These are phyloP conservation scores for Argentina anserina DNA, from an alignment of 306 rosid species.

Conservation along the genomic window DNA sequence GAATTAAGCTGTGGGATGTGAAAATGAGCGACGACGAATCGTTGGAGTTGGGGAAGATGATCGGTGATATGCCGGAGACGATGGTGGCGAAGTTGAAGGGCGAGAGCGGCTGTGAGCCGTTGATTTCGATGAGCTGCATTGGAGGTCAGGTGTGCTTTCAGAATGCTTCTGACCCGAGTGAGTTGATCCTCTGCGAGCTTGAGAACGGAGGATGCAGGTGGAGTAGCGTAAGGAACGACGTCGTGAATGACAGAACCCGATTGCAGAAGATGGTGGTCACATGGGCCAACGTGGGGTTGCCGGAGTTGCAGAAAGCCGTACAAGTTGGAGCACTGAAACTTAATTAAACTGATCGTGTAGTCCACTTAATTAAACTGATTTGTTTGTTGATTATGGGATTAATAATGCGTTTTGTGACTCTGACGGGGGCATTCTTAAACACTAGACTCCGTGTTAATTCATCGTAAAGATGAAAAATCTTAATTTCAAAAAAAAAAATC, in stretches of 20 bases:
- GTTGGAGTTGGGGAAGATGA: constrained; percentile 26
- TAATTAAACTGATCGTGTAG: neutral
- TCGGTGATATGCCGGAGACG: constrained; percentile 67
- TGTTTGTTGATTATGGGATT: neutral
- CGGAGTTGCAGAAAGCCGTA: constrained; percentile 35
- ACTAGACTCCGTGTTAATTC: too few relatives aligned
- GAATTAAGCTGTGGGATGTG: constrained; percentile 49
- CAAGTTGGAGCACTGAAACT: constrained; percentile 14
- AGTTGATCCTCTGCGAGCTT: constrained; percentile 46
- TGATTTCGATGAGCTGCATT: constrained; percentile 36
- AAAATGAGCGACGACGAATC: constrained; percentile 27
- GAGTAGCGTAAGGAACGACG: constrained; percentile 43
- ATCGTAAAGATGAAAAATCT: too few relatives aligned
- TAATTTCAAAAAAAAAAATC: too few relatives aligned
- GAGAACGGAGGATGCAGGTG: constrained; percentile 34
- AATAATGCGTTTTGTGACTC: neutral
- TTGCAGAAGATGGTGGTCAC: constrained; percentile 45
- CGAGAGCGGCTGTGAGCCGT: constrained; percentile 32
- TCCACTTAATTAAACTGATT: neutral
- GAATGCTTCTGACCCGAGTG: constrained; percentile 32
- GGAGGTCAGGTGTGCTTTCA: constrained; percentile 45
- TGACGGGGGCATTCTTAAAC: neutral
- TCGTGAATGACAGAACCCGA: constrained; percentile 17
- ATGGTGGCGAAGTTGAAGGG: constrained; percentile 44
- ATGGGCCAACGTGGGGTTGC: constrained; percentile 41